Evolutionary conservation across 2,329 filamentous ascomycete genomes (phyloP).

Genomic region (Nigrospora oryzae): DNA sequence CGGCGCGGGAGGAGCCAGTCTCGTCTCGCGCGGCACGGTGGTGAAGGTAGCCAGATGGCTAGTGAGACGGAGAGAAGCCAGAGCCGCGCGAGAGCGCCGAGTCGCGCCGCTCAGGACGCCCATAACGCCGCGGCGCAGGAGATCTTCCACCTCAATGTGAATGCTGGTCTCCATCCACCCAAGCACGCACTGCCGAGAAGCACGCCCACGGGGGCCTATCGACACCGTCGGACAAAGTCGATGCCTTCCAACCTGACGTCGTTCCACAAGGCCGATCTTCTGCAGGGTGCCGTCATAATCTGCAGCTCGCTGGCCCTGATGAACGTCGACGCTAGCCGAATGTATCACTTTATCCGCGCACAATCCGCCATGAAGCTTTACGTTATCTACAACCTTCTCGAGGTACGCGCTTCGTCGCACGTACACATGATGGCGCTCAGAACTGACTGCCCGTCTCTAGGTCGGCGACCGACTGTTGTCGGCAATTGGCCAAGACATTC

Average conservation of each 20-base stretch:
- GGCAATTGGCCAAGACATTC: constrained; percentile 87
- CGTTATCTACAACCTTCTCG: constrained; percentile 96
- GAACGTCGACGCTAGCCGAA: constrained; percentile 87
- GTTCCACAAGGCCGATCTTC: constrained; percentile 88
- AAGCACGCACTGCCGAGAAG: constrained; percentile 20
- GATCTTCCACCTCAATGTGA: constrained; percentile 10
- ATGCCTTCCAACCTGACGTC: constrained; percentile 76
- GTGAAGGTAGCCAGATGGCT: constrained; percentile 13
- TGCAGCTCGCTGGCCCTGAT: constrained; percentile 79
- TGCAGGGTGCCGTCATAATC: constrained; percentile 84
- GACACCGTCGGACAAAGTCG: constrained; percentile 72
- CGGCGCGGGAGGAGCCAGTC: constrained; percentile 33
- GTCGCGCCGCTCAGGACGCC: constrained; percentile 3
- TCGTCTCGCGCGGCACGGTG: constrained; percentile 7
- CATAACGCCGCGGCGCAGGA: constrained; percentile 8
- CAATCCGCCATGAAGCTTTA: constrained; percentile 98
- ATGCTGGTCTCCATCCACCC: constrained; percentile 18
- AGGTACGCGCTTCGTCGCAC: constrained; percentile 38
- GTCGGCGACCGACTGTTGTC: constrained; percentile 84
- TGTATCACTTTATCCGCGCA: constrained; percentile 96
- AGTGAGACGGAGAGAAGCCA: constrained; percentile 30
- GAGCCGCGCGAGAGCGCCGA: constrained; percentile 20
- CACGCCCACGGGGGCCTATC: constrained; percentile 22
- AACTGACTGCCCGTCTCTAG: constrained; percentile 12
- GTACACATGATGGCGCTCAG: neutral